Conservation (phyloP, 331 rosid genomes). For the Acacia concinna region DNA sequence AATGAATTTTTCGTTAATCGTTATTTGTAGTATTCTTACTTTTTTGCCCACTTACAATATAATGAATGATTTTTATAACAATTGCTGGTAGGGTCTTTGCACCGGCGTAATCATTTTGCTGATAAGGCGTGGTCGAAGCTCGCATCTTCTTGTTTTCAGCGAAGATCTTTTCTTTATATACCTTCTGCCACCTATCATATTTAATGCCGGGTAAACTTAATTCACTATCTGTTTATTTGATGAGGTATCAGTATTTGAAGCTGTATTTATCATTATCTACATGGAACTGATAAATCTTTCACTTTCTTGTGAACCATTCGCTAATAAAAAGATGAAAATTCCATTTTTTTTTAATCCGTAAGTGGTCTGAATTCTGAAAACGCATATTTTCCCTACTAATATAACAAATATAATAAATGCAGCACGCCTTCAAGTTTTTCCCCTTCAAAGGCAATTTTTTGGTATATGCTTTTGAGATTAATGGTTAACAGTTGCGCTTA, state of each 20-base stretch:
- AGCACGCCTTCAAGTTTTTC: neutral
- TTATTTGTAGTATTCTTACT: neutral
- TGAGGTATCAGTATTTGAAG: neutral
- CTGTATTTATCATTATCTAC: neutral
- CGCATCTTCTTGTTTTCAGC: conserved; percentile 86
- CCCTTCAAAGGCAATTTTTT: neutral
- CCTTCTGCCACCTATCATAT: conserved; percentile 95
- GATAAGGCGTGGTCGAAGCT: conserved; percentile 75
- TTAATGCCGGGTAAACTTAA: conserved; percentile 85
- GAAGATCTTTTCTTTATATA: conserved; percentile 96
- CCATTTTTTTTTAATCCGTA: neutral
- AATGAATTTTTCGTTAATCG: neutral
- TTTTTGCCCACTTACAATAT: neutral
- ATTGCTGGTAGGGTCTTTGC: conserved; percentile 66
- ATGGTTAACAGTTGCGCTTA: neutral
- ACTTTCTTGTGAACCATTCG: neutral
- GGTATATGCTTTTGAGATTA: neutral
- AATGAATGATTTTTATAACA: conserved; percentile 4
- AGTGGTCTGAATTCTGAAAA: neutral
- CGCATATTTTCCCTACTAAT: neutral
- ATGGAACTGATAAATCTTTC: neutral
- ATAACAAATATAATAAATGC: neutral
- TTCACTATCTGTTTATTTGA: neutral
- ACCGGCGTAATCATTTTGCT: conserved; percentile 81
- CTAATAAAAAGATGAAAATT: neutral